Conservation (phyloP, 2,329 filamentous ascomycete genomes). For the Penicillium palitans region DNA sequence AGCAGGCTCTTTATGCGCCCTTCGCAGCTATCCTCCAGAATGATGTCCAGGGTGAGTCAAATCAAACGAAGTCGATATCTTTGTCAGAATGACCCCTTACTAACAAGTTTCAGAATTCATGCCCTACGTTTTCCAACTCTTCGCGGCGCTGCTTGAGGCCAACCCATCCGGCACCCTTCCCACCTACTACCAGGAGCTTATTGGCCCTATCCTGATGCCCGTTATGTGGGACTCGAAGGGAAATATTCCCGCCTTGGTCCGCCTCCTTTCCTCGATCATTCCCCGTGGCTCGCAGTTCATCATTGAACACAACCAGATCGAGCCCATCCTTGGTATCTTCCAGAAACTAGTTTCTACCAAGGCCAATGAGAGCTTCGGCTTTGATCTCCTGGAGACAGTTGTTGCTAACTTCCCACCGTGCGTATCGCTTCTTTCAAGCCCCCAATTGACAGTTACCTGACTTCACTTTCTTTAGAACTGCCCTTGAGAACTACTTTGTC, state of each 20-base stretch:
- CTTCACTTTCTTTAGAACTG: slow-evolving; percentile 46
- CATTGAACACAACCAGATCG: slow-evolving; percentile 74
- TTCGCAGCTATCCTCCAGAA: slow-evolving; percentile 78
- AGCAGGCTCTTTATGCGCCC: slow-evolving; percentile 77
- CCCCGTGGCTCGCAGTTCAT: slow-evolving; percentile 73
- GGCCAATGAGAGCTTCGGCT: slow-evolving; percentile 79
- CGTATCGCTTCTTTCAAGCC: slow-evolving; percentile 36
- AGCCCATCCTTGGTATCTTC: slow-evolving; percentile 91
- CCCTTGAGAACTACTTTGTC: slow-evolving; percentile 73
- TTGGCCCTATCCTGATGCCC: slow-evolving; percentile 77
- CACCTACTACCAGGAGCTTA: slow-evolving; percentile 74
- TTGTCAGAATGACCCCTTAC: slow-evolving; percentile 23
- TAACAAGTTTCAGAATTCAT: slow-evolving; percentile 69
- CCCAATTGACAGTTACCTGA: slow-evolving; percentile 1
- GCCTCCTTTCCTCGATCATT: slow-evolving; percentile 80
- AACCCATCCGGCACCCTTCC: slow-evolving; percentile 78
- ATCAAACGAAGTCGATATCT: neutral
- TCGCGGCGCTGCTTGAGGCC: slow-evolving; percentile 84
- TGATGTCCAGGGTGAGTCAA: slow-evolving; percentile 69
- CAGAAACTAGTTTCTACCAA: slow-evolving; percentile 82
- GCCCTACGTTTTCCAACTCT: slow-evolving; percentile 94
- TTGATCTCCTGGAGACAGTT: slow-evolving; percentile 84
- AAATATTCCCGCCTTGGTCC: slow-evolving; percentile 87
- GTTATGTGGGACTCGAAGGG: slow-evolving; percentile 86
- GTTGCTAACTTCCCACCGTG: slow-evolving; percentile 71